phyloP scores from a whole-genome alignment of 2,329 filamentous ascomycete species.

The Aspergillus neotritici region DNA sequence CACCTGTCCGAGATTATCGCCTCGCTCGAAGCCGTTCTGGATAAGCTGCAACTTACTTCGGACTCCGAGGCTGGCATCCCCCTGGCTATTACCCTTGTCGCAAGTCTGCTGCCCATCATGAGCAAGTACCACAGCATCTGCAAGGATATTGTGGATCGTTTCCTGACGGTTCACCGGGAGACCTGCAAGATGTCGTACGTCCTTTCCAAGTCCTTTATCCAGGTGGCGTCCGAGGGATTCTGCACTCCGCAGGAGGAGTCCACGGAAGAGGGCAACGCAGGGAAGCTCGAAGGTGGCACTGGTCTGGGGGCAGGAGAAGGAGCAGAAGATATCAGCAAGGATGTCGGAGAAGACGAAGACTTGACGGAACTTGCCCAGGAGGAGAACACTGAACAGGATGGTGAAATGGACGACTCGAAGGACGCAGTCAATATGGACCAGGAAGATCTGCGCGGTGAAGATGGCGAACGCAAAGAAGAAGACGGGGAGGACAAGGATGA shows the following conservation, averaged over 20 bases:
- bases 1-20: conserved; percentile 53
- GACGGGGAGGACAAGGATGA: conserved; percentile 52
- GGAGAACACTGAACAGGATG: conserved; percentile 56
- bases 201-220: conserved; percentile 69
- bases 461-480: conserved; percentile 53
- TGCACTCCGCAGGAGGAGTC: conserved; percentile 82
- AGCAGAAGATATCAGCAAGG: conserved; percentile 95
- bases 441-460: conserved; percentile 83
- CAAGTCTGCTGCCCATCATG: conserved; percentile 63
- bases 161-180: conserved; percentile 61
- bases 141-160: conserved; percentile 52
- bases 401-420: conserved; percentile 41
- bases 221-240: conserved; percentile 79
- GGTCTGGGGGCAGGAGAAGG: conserved; percentile 93
- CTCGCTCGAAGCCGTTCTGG: conserved; percentile 42
- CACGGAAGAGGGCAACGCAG: conserved; percentile 61
- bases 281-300: conserved; percentile 83
- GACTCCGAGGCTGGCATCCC: conserved; percentile 40
- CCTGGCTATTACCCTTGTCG: conserved; percentile 54
- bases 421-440: conserved; percentile 59
- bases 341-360: conserved; percentile 90
- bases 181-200: conserved; percentile 69
- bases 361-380: conserved; percentile 86
- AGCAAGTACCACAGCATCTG: conserved; percentile 64
- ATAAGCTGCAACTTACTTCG: conserved; percentile 42